These are phyloP conservation scores for Boletus rufocinnamomeus DNA, from an alignment of 768 basidiomycete genomes.

Conservation along the genomic window DNA sequence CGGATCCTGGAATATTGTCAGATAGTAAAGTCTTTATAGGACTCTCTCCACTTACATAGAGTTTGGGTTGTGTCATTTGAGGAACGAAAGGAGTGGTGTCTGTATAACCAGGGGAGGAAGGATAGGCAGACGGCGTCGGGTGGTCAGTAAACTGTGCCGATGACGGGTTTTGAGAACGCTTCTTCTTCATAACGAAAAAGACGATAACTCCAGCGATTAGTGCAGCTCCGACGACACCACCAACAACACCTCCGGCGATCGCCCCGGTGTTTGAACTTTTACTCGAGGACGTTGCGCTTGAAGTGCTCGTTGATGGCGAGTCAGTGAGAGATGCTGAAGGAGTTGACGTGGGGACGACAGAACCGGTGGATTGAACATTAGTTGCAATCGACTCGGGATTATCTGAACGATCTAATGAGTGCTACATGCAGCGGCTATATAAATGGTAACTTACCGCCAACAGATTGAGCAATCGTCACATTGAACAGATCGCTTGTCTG, in stretches of 20 bases:
- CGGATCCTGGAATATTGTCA: conserved; percentile 32
- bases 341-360: conserved; percentile 13
- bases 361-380: conserved; percentile 32
- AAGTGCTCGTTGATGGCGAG: conserved; percentile 10
- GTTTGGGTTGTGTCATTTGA: conserved; percentile 25
- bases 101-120: conserved; percentile 7
- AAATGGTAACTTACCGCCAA: conserved; percentile 24
- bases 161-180: conserved; percentile 26
- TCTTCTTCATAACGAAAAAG: conserved; percentile 41
- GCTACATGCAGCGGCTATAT: background rate
- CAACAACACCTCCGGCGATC: conserved; percentile 64
- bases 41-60: conserved; percentile 32
- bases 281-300: conserved; percentile 8
- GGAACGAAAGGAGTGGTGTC: conserved; percentile 16
- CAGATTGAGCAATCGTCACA: conserved; percentile 37
- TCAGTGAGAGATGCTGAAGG: conserved; percentile 19
- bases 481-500: conserved; percentile 44
- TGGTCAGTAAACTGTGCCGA: conserved; percentile 15
- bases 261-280: conserved; percentile 46
- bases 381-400: conserved; percentile 46
- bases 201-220: conserved; percentile 40
- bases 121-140: background rate
- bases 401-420: conserved; percentile 29
- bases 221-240: conserved; percentile 57
- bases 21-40: background rate